Percentiles rank a stretch among this genome's conserved stretches.
Conservation (phyloP, 345 rosid genomes). For the Passiflora organensis region DNA sequence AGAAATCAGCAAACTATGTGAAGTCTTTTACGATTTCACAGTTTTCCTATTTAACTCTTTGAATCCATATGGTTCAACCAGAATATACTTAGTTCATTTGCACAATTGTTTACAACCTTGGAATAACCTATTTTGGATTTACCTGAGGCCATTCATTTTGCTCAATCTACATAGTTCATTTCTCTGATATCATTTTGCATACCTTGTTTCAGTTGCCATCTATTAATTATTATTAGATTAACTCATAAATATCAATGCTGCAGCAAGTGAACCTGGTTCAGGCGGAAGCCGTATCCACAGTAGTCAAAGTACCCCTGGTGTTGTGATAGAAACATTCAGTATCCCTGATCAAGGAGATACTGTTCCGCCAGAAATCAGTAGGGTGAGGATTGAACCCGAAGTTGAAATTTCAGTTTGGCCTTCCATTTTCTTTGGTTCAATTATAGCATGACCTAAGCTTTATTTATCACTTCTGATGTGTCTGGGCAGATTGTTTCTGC, state of each 20-base stretch:
- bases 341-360: conserved; percentile 68
- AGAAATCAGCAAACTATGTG: too few relatives aligned
- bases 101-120: too few relatives aligned
- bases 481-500: conserved; percentile 62
- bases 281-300: conserved; percentile 31
- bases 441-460: background rate
- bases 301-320: conserved; percentile 41
- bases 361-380: conserved; percentile 62
- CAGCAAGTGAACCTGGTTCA: conserved; percentile 36
- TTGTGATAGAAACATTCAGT: conserved; percentile 59
- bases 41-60: too few relatives aligned
- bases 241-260: conserved; percentile 11
- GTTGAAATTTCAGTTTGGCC: background rate
- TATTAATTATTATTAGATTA: background rate
- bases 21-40: too few relatives aligned
- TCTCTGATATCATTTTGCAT: background rate
- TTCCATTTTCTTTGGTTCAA: background rate
- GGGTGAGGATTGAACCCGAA: conserved; percentile 39
- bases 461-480: conserved; percentile 2
- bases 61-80: too few relatives aligned
- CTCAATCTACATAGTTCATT: too few relatives aligned
- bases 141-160: background rate
- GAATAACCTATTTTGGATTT: too few relatives aligned
- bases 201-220: background rate
- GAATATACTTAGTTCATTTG: too few relatives aligned